These are phyloP conservation scores for Leptographium lundbergii DNA, from an alignment of 2,329 filamentous ascomycete genomes.

Conservation along the genomic window DNA sequence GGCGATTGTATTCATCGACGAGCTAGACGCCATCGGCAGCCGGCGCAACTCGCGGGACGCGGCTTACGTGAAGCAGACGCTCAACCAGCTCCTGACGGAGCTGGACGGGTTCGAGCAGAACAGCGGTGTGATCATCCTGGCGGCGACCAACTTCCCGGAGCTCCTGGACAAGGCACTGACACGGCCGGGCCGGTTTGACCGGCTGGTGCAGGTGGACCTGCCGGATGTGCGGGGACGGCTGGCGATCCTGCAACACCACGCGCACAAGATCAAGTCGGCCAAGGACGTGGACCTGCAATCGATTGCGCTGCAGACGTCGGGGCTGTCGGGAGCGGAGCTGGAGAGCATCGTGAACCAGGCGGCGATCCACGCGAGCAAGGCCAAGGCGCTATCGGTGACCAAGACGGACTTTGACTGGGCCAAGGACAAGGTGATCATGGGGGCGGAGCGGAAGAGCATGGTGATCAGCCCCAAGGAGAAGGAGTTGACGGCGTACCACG, in stretches of 20 bases:
- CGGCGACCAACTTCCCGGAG: constrained; percentile 91
- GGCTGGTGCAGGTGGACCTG: constrained; percentile 76
- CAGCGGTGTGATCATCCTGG: constrained; percentile 89
- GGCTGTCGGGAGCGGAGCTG: constrained; percentile 88
- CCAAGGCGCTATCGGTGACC: constrained; percentile 62
- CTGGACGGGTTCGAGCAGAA: constrained; percentile 94
- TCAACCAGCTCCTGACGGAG: constrained; percentile 94
- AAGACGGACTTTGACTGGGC: constrained; percentile 89
- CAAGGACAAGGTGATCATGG: constrained; percentile 97
- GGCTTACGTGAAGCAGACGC: constrained; percentile 90
- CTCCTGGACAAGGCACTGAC: constrained; percentile 89
- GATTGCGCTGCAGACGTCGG: constrained; percentile 77
- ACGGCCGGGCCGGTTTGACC: constrained; percentile 88
- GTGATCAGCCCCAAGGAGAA: constrained; percentile 91
- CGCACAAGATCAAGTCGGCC: constrained; percentile 75
- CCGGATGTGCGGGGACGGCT: constrained; percentile 90
- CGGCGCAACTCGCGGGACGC: constrained; percentile 88
- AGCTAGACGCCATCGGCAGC: constrained; percentile 84
- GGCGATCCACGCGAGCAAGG: constrained; percentile 83
- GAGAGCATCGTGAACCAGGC: constrained; percentile 97
- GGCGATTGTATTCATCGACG: constrained; percentile 71
- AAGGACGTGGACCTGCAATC: constrained; percentile 71
- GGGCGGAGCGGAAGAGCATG: constrained; percentile 79
- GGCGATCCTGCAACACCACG: constrained; percentile 85
- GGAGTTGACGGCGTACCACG: constrained; percentile 92